phyloP scores from a whole-genome alignment of 176 grass and related monocot genomes.

The Aechmea fasciata region DNA sequence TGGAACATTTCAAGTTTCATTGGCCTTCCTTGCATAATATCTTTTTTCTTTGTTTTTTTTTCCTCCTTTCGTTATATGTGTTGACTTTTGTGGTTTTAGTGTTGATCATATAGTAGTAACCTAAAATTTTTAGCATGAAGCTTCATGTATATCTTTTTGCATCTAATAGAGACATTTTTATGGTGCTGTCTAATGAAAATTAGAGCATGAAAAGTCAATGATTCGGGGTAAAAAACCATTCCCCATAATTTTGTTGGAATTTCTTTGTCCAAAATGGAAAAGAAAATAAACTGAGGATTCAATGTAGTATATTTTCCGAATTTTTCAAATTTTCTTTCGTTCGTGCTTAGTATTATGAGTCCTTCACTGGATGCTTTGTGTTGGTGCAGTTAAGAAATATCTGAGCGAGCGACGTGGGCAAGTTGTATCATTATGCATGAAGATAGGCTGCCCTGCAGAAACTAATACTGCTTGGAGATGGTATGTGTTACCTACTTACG shows the following conservation, averaged over 20 bases:
- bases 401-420: slow-evolving; percentile 26
- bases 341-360: background rate
- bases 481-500: slow-evolving; percentile 25
- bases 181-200: background rate
- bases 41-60: too few relatives aligned
- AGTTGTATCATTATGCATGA: slow-evolving; percentile 47
- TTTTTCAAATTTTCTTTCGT: background rate
- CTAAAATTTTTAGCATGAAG: too few relatives aligned
- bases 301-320: background rate
- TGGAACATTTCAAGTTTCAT: background rate
- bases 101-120: too few relatives aligned
- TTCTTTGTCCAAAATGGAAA: background rate
- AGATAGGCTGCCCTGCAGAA: slow-evolving; percentile 58
- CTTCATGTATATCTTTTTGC: background rate
- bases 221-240: background rate
- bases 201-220: background rate
- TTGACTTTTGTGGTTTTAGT: too few relatives aligned
- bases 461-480: slow-evolving; percentile 82
- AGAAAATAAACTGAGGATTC: background rate
- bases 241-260: background rate
- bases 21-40: too few relatives aligned
- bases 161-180: background rate
- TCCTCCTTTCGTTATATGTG: too few relatives aligned
- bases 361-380: slow-evolving; percentile 7
- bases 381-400: slow-evolving; percentile 33